A percentile compares a stretch with the other conserved stretches of the same genome.
Conservation (phyloP, 2,329 filamentous ascomycete species). For the Dryadomyces sulphureus region DNA sequence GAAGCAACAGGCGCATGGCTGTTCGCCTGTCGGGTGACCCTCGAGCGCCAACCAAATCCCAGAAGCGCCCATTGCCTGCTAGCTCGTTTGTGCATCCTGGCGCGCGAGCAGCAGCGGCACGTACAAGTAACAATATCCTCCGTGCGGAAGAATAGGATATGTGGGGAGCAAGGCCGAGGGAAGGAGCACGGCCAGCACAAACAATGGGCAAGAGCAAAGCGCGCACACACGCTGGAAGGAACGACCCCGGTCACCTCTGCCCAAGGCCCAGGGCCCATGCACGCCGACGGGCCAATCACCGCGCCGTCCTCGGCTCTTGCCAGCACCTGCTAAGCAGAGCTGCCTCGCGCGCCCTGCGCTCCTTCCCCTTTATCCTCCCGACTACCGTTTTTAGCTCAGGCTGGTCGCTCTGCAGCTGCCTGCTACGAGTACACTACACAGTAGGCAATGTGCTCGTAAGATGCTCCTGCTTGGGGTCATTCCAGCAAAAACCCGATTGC, state of each 20-base stretch:
- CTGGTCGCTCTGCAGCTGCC: background rate
- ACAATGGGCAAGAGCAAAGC: too few species aligned
- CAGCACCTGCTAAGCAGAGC: background rate
- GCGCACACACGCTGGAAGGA: too few species aligned
- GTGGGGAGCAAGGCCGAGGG: too few species aligned
- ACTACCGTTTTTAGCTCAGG: background rate
- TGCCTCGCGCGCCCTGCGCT: background rate
- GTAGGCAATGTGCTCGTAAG: too few species aligned
- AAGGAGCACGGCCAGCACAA: too few species aligned
- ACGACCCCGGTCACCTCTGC: background rate
- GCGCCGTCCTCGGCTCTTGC: background rate
- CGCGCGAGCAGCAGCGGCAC: background rate
- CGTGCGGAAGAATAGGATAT: background rate
- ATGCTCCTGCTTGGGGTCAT: too few species aligned
- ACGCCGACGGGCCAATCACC: background rate
- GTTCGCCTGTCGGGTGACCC: background rate
- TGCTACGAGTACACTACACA: background rate
- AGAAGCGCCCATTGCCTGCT: background rate
- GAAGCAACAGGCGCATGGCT: conserved; percentile 1
- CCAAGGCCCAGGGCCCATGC: background rate
- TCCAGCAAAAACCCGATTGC: background rate
- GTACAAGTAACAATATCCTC: background rate
- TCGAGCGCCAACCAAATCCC: conserved; percentile 5
- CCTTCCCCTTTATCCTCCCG: background rate
- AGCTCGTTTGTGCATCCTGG: background rate